A percentile compares a stretch with the other conserved stretches of the same genome.
These are phyloP conservation scores for Plasmodium gaboni DNA, from an alignment of 169 alveolate species.

Conservation along the genomic window DNA sequence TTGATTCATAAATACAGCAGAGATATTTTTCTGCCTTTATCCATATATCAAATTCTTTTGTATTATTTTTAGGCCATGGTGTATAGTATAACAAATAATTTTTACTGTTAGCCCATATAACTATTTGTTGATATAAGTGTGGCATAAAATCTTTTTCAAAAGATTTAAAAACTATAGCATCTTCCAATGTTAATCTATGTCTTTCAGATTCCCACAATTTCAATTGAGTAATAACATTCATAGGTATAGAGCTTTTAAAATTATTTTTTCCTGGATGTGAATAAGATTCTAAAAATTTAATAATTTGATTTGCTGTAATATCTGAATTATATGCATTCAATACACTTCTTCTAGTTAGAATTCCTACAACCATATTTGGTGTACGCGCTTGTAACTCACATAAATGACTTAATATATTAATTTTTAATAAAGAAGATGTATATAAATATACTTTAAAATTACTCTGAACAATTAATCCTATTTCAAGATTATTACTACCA, in stretches of 20 bases:
- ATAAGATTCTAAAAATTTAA: slow-evolving; percentile 87
- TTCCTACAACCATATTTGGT: slow-evolving; percentile 91
- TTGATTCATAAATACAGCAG: slow-evolving; percentile 85
- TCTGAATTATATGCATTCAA: slow-evolving; percentile 90
- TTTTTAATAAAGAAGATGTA: slow-evolving; percentile 90
- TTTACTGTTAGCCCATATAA: slow-evolving; percentile 88
- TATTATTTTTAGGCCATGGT: slow-evolving; percentile 85
- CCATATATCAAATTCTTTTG: slow-evolving; percentile 84
- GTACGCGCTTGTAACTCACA: slow-evolving; percentile 92
- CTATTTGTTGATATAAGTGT: slow-evolving; percentile 86
- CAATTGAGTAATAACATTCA: slow-evolving; percentile 89
- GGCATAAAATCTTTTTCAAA: slow-evolving; percentile 88
- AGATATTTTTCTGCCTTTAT: slow-evolving; percentile 83
- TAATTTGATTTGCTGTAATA: slow-evolving; percentile 90
- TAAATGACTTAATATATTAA: slow-evolving; percentile 88
- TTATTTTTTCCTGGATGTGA: slow-evolving; percentile 82
- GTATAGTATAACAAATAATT: slow-evolving; percentile 83
- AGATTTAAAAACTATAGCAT: slow-evolving; percentile 83
- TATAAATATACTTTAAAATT: slow-evolving; percentile 92
- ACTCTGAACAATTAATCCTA: slow-evolving; percentile 91
- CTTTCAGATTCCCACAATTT: slow-evolving; percentile 92
- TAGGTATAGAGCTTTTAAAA: slow-evolving; percentile 83
- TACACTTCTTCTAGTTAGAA: slow-evolving; percentile 88
- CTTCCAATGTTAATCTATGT: slow-evolving; percentile 85
- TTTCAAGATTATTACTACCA: slow-evolving; percentile 77